Conservation (phyloP, 2,329 filamentous ascomycete species). For the Coniella lustricola region DNA sequence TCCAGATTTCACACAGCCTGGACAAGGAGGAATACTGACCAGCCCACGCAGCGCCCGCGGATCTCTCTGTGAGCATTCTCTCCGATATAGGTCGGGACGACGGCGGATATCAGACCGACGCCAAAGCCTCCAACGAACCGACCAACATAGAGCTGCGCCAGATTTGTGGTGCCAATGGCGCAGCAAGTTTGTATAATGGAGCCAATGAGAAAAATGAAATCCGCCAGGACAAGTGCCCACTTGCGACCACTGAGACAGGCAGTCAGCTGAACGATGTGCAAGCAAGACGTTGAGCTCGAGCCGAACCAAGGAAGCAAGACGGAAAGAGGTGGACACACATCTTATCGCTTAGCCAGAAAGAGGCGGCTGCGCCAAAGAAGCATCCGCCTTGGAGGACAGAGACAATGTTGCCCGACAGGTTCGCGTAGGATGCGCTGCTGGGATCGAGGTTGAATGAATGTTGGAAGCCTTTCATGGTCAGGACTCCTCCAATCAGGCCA, state of each 20-base stretch:
- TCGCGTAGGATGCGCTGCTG: constrained; percentile 9
- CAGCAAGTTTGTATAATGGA: constrained; percentile 12
- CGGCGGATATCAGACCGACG: constrained; percentile 14
- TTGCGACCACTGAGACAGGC: constrained; percentile 7
- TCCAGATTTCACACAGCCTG: neutral
- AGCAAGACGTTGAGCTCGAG: no score
- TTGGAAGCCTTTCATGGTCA: constrained; percentile 15
- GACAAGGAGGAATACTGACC: neutral
- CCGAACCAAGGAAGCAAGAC: no score
- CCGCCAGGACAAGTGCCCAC: constrained; percentile 9
- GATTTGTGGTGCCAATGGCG: constrained; percentile 7
- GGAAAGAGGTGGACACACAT: constrained; percentile 20
- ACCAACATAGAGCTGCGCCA: constrained; percentile 14
- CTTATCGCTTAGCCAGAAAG: constrained; percentile 46
- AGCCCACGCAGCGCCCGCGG: constrained; percentile 14
- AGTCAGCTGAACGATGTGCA: neutral
- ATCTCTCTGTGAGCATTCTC: constrained; percentile 13
- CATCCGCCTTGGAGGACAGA: constrained; percentile 16
- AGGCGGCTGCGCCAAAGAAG: constrained; percentile 15
- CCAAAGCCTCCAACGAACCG: constrained; percentile 14
- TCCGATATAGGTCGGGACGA: constrained; percentile 15
- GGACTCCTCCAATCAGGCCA: constrained; percentile 14
- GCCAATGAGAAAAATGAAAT: constrained; percentile 8
- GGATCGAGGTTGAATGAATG: constrained; percentile 13
- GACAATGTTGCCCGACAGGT: constrained; percentile 32